phyloP scores from a whole-genome alignment of 768 basidiomycete species.

The Termitomyces sp. region DNA sequence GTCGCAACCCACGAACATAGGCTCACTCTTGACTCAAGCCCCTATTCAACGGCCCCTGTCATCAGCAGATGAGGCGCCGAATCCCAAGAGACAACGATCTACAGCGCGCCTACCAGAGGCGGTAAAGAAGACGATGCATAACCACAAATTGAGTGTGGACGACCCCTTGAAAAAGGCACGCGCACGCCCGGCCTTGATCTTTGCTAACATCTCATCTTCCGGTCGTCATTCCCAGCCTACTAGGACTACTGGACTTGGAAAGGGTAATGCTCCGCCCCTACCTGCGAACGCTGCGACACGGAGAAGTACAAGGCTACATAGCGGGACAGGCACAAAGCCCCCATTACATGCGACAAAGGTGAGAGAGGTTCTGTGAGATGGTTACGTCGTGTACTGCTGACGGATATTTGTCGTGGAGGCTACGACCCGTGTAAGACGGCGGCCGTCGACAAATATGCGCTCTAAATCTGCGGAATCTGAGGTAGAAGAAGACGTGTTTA shows the following conservation, averaged over 20 bases:
- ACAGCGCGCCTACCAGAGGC: slow-evolving; percentile 50
- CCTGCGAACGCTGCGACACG: slow-evolving; percentile 49
- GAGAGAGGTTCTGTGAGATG: slow-evolving; percentile 4
- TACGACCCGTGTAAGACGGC: slow-evolving; percentile 55
- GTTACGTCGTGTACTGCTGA: slow-evolving; percentile 3
- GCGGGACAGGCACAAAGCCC: slow-evolving; percentile 51
- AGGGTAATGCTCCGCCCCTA: slow-evolving; percentile 44
- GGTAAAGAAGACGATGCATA: slow-evolving; percentile 49
- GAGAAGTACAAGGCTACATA: slow-evolving; percentile 71
- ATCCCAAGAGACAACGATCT: slow-evolving; percentile 71
- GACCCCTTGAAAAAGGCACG: slow-evolving; percentile 87
- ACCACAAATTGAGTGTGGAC: slow-evolving; percentile 57
- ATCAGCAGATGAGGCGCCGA: slow-evolving; percentile 80
- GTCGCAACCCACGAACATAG: slow-evolving; percentile 36
- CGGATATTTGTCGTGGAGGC: slow-evolving; percentile 20
- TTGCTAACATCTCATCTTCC: slow-evolving; percentile 86
- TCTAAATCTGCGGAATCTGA: slow-evolving; percentile 70
- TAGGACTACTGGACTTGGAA: slow-evolving; percentile 51
- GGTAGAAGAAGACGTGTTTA: slow-evolving; percentile 58
- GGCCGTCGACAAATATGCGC: slow-evolving; percentile 48
- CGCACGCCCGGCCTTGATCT: slow-evolving; percentile 83
- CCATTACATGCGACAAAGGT: slow-evolving; percentile 51
- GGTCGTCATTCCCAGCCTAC: slow-evolving; percentile 76
- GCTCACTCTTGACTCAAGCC: slow-evolving; percentile 36
- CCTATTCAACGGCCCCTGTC: slow-evolving; percentile 67